Evolutionary conservation across 441 rosid species (phyloP).

Genomic region (Metrosideros polymorpha): DNA sequence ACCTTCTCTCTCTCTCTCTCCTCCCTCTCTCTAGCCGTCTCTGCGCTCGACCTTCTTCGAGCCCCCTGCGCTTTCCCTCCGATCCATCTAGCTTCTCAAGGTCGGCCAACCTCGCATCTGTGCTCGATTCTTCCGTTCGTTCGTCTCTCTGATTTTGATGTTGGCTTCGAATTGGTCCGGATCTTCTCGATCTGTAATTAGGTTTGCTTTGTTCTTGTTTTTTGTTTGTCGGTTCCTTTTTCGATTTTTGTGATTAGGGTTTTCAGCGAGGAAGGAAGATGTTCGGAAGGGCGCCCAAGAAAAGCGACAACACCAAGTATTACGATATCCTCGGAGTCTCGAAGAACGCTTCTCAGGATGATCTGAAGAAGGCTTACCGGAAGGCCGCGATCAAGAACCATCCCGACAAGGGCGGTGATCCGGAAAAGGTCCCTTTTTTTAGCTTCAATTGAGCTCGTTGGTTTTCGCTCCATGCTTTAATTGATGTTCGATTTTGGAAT

Average conservation of each 20-base stretch:
- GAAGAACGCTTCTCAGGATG: slow-evolving; percentile 57
- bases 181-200: not conserved
- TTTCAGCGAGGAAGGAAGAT: slow-evolving; percentile 9
- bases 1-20: not conserved
- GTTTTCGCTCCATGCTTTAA: not conserved
- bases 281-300: slow-evolving; percentile 71
- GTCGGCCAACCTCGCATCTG: not conserved
- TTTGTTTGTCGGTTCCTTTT: not conserved
- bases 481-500: not conserved
- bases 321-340: slow-evolving; percentile 62
- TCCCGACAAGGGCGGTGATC: slow-evolving; percentile 93
- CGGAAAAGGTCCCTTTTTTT: slow-evolving; percentile 47
- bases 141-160: not conserved
- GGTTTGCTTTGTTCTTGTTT: not conserved
- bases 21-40: slow-evolving; percentile 15
- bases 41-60: not conserved
- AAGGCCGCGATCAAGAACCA: slow-evolving; percentile 90
- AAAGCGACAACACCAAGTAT: slow-evolving; percentile 59
- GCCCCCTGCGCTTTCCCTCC: not conserved
- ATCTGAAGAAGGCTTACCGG: slow-evolving; percentile 80
- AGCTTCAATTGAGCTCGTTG: not conserved
- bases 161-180: not conserved
- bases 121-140: not conserved
- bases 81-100: not conserved
- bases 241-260: not conserved